These are phyloP conservation scores for Hymenoscyphus albidus DNA, from an alignment of 2,329 filamentous ascomycete genomes.

Conservation along the genomic window DNA sequence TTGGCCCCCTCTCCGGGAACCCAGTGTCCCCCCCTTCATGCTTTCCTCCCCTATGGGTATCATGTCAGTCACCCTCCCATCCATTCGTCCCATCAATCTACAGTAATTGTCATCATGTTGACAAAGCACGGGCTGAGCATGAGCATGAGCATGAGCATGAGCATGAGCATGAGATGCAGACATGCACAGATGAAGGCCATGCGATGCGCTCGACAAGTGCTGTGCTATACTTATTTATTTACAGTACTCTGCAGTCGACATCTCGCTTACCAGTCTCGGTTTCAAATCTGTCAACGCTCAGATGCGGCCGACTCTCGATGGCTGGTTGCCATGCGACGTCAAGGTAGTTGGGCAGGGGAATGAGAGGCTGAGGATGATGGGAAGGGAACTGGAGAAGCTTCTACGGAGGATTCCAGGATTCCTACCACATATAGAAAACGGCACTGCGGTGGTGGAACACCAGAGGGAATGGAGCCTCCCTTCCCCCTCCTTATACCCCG, in stretches of 20 bases:
- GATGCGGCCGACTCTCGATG: not conserved
- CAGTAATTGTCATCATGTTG: not conserved
- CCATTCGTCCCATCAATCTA: not conserved
- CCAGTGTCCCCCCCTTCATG: not conserved
- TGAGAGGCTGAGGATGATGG: not conserved
- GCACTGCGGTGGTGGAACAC: not conserved
- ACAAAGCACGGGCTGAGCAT: not conserved
- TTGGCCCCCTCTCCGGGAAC: no score
- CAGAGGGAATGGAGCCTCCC: not conserved
- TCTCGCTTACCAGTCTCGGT: not conserved
- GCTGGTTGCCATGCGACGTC: not conserved
- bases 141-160: not conserved
- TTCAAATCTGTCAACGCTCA: slow-evolving; percentile 2
- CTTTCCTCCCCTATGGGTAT: not conserved
- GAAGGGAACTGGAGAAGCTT: not conserved
- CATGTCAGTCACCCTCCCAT: not conserved
- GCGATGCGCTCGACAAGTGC: no score
- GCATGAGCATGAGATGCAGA: slow-evolving; percentile 3
- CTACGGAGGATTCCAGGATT: not conserved
- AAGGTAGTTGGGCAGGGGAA: not conserved
- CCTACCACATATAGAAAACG: not conserved
- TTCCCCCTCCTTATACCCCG: not conserved
- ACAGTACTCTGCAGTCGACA: no score
- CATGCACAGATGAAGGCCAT: no score
- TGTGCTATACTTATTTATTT: no score